phyloP scores from a whole-genome alignment of 2,329 filamentous ascomycete species.

The Seiridium cupressi region DNA sequence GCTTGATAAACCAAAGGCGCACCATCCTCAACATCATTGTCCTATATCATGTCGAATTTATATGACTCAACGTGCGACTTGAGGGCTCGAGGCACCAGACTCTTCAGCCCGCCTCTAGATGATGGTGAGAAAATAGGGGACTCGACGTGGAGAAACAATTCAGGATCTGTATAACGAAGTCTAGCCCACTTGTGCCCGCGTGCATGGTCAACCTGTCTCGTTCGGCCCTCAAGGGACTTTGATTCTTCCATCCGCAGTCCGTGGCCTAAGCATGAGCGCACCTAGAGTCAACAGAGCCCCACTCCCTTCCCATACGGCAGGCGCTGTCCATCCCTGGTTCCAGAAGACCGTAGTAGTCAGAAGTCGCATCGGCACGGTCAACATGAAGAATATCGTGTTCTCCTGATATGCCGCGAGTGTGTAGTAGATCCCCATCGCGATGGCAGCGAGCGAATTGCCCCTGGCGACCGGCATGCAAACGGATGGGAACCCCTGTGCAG shows the following conservation, averaged over 20 bases:
- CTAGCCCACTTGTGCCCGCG: too few species aligned
- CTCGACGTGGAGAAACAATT: too few species aligned
- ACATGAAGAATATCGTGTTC: constrained; percentile 25
- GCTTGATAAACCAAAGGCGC: too few species aligned
- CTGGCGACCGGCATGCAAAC: constrained; percentile 15
- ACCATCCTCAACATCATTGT: too few species aligned
- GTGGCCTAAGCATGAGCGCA: not conserved
- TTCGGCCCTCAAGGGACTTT: not conserved
- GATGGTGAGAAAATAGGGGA: too few species aligned
- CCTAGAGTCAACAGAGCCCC: constrained; percentile 18
- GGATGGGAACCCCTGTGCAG: constrained; percentile 9
- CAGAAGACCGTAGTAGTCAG: constrained; percentile 26
- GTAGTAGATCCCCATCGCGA: constrained; percentile 32
- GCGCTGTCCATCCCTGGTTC: constrained; percentile 22
- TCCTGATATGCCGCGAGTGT: constrained; percentile 28
- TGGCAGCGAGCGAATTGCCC: constrained; percentile 22
- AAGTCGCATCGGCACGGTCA: constrained; percentile 29
- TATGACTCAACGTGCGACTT: too few species aligned
- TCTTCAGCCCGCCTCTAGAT: too few species aligned
- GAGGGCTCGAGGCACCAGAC: too few species aligned
- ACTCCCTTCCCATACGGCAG: constrained; percentile 26
- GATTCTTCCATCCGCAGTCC: not conserved
- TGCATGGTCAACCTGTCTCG: too few species aligned
- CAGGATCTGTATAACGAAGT: too few species aligned
- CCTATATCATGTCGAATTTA: too few species aligned